Evolutionary conservation across 306 rosid species (phyloP), one percentile per base, ranked within the genome.

Genomic region (Vicia sativa): DNA sequence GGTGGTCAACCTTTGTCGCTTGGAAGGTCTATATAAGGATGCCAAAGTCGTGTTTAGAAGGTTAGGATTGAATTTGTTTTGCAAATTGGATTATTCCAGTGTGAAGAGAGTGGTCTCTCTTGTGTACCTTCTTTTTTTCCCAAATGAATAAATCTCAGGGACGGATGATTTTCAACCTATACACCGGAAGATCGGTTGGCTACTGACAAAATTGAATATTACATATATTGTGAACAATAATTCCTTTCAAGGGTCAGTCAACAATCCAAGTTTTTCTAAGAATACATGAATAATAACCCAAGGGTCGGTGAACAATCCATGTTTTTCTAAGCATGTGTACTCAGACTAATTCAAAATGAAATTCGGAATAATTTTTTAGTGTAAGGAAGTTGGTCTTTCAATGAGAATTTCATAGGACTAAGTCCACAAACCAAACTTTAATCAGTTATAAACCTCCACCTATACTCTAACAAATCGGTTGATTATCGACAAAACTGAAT

Each of bases 351-450:
- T 37, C 2, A 25, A 38, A 48, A 29, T 21, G 23, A 58, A 9
- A 14, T 58, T 58, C 5, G 1, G 35, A 31, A 31, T 31, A 31
- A 31, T 31, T 31, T 31, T 31, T 29, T 31, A 58, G 13, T 58
- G n/a, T 1, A 61, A 11, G 31, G 16, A 62, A 41, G 4, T 19
- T 35, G 34, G 4, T 18, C 13, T 18, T 19, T 54, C 41, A 41
- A 56, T 35, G 41, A 54, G 45, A 37, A 43, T 64, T 63, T 19
- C 71, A 64, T 55, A 3, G 28, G 13, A 50, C 29, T 18, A 21
- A 48, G 28, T 49, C 11, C 56, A n/a, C n/a, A n/a, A n/a, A n/a
- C n/a, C n/a, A n/a, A n/a, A n/a, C n/a, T n/a, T n/a, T n/a, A n/a
- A n/a, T n/a, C n/a, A n/a, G n/a, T n/a, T n/a, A n/a, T n/a, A n/a